A percentile compares a stretch with the other conserved stretches of the same genome.
Evolutionary conservation across 371 early-diverging fungal species (phyloP).

Genomic region (Blyttiomyces sp.): DNA sequence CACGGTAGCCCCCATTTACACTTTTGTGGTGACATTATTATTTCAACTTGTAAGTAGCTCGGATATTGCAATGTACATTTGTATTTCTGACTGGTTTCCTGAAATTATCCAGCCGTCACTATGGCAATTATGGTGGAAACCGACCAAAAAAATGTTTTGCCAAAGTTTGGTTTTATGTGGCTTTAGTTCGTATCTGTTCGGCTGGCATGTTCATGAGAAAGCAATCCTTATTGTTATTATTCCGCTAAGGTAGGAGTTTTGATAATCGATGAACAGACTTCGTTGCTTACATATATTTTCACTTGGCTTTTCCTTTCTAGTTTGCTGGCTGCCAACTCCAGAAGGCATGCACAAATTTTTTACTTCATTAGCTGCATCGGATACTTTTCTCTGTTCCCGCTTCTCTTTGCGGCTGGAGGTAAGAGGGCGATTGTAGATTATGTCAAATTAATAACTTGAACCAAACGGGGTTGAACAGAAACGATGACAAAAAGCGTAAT

Average conservation of each 20-base stretch:
- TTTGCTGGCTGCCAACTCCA: slow-evolving; percentile 20
- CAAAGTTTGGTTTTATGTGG: slow-evolving; percentile 73
- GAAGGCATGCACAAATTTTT: slow-evolving; percentile 45
- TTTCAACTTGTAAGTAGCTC: slow-evolving; percentile 58
- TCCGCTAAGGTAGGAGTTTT: slow-evolving; percentile 61
- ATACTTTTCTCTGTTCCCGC: slow-evolving; percentile 77
- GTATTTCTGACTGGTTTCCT: too few relatives aligned
- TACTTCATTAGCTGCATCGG: slow-evolving; percentile 69
- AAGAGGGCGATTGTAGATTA: slow-evolving; percentile 8
- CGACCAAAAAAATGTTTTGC: slow-evolving; percentile 70
- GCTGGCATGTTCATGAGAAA: slow-evolving; percentile 98
- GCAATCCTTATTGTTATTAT: slow-evolving; percentile 83
- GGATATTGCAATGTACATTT: too few relatives aligned
- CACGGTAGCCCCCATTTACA: slow-evolving; percentile 65
- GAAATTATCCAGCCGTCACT: background rate
- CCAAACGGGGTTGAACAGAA: slow-evolving; percentile 15
- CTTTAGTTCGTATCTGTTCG: slow-evolving; percentile 86
- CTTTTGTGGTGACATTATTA: slow-evolving; percentile 67
- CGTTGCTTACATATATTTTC: slow-evolving; percentile 21
- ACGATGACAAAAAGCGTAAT: slow-evolving; percentile 19
- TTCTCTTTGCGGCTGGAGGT: slow-evolving; percentile 76
- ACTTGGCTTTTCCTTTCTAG: slow-evolving; percentile 5
- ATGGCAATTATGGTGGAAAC: slow-evolving; percentile 57
- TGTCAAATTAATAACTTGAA: background rate
- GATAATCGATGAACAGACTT: background rate